Base-by-base conservation (phyloP, 768 basidiomycete genomes). In the Mycena latifolia region DNA sequence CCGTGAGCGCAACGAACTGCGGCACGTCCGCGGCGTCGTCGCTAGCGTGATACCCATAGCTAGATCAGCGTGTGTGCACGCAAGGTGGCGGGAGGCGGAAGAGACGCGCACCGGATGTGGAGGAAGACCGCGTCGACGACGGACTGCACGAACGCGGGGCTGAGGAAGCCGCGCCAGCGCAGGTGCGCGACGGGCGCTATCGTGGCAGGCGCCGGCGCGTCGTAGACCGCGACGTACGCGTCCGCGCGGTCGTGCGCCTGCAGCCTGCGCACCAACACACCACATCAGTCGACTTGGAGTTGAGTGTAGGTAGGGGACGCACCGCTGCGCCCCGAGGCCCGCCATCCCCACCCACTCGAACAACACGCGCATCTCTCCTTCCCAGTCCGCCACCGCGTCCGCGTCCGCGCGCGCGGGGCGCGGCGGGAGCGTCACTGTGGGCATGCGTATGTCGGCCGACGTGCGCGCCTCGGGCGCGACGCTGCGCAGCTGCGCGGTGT, bases 271-370 rank as follows among this genome's bases (percentile, higher is more conserved):
- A n/a, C n/a, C n/a, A n/a, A n/a, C n/a, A 51, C 35, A 35, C 9
- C 55, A 31, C 55, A 31, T 51, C n/a, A 50, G n/a, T 2, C 5
- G 33, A 35, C 8, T 35, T 35, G 33, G 33, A 14, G 37, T 39
- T 39, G 8, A 4, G 37, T n/a, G n/a, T n/a, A n/a, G 14, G 28
- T 18, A 2, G 8, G 41, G 25, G 45, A 31, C 73, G 8, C 65
- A 89, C 92, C 92, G 82, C 72, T 91, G 89, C 2, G 92, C 81
- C 17, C 87, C 90, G 6, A 93, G 72, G 61, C 81, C 82, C 4
- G 87, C 89, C 86, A 93, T 85, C 9, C 91, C 92, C 10, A 88
- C 81, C 92, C 92, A 93, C 73, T 93, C 92, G 55, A 90, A 89
- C 18, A 92, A 76, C 4, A 72, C 76, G 10, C 76, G 73, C 46